Evolutionary conservation across 371 early-diverging fungal genomes (phyloP), one percentile per base, ranked within the genome.

Genomic region (Rhizopus microsporus): DNA sequence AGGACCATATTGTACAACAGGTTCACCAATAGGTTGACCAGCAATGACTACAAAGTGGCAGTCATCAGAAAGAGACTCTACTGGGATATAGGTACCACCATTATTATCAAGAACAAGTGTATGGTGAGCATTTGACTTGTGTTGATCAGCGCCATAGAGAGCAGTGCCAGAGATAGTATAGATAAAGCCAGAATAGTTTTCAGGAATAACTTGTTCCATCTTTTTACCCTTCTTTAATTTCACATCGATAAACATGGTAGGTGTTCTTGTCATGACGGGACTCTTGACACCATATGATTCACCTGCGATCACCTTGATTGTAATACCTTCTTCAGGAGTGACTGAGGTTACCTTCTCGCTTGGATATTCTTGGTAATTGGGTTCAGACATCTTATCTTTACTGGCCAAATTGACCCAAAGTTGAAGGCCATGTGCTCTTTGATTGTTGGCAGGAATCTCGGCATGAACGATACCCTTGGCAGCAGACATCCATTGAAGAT

Each of bases 401-500:
- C 76, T 77, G 1, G 93, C 85, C 8, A 93, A 78, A 64, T 93
- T 94, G 68, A 93, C 86, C 91, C 93, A 94, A 37, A 93, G 81
- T 60, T 93, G 93, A 29, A 93, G 77, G 8, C 92, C 92, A 42
- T 84, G 83, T 0, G 77, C 73, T n/a, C 68, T 60, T 5, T 56
- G 57, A 12, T 69, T 60, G 34, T n/a, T 78, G 7, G 73, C 73
- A 5, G 90, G 92, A 71, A 90, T 88, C 60, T 92, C 92, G 44
- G 88, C 82, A 63, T 92, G 93, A 7, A 93, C 78, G 45, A 94
- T 89, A 40, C 94, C 94, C 40, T 75, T 69, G 5, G 84, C 90
- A 0, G 90, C 91, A 6, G 89, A 87, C 89, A 89, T 90, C 85
- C 87, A 90, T 68, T 90, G 90, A 31, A 68, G 51, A 60, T 88